Evolutionary conservation across 495 filamentous ascomycete genomes (phyloP), one percentile per base, ranked within the genome.

Genomic region (Penicillium verhagenii): DNA sequence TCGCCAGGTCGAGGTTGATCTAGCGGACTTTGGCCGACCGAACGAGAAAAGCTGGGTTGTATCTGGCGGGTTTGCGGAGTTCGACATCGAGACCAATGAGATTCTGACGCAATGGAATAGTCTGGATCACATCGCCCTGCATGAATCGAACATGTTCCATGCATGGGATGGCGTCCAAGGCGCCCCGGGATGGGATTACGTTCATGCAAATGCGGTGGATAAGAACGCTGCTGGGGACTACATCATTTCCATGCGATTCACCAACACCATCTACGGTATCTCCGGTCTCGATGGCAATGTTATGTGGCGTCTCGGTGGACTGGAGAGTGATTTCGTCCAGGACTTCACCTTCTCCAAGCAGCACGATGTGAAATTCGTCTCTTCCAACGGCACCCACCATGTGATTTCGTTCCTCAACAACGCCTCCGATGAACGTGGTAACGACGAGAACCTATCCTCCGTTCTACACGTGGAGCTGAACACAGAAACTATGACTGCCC

Each of bases 321-420:
- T 68, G 51, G 60, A 68, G 47, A 61, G 76, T 50, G 65, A 75
- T 38, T 79, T 82, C 38, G 56, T 64, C 4, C 61, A 59, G 28
- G 73, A 77, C 54, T 80, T 81, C 59, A 68, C 74, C 1, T 86
- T 87, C 65, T 79, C 78, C 33, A 80, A 76, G 58, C 83, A 87
- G 64, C 83, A 87, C 56, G 77, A 86, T 60, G 83, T 77, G 11
- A 76, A 81, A 18, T 84, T 79, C 60, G 51, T 82, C 45, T 70
- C 71, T 16, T 75, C 81, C 18, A 68, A 79, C 57, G 69, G 69
- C n/a, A 81, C 78, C 11, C 63, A 72, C 50, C 74, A 78, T 31
- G 69, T 72, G 24, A 72, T 85, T 31, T 79, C 79, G 13, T 57
- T 85, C 28, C 73, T 79, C 61, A 82, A 85, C 68, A 85, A 85